Evolutionary conservation across 306 rosid genomes (phyloP).

Genomic region (Trifolium subterraneum): DNA sequence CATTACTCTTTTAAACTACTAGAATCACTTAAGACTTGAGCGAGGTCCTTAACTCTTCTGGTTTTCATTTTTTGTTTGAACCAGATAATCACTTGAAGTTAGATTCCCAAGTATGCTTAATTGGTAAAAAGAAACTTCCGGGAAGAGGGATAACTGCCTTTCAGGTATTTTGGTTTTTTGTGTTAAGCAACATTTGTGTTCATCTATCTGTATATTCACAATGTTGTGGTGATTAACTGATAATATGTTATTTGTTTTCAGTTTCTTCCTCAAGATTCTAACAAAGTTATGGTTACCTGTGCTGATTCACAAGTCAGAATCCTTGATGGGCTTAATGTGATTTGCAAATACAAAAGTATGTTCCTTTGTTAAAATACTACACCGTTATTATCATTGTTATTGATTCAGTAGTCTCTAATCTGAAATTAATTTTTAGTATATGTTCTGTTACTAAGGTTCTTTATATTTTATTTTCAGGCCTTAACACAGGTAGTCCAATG

Average conservation of each 20-base stretch:
- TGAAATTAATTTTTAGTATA: conserved; percentile 12
- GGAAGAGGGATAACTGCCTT: conserved; percentile 87
- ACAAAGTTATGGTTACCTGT: conserved; percentile 81
- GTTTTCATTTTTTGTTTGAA: conserved; percentile 46
- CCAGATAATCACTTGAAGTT: conserved; percentile 75
- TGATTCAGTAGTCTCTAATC: background rate
- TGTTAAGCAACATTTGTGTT: conserved; percentile 30
- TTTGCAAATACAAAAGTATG: conserved; percentile 84
- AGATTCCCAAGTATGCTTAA: conserved; percentile 65
- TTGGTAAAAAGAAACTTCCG: conserved; percentile 74
- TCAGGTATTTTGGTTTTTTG: conserved; percentile 59
- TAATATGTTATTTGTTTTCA: conserved; percentile 47
- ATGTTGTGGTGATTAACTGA: conserved; percentile 11
- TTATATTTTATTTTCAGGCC: conserved; percentile 57
- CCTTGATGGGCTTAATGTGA: conserved; percentile 73
- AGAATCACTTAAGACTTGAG: conserved; percentile 27
- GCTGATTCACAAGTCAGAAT: conserved; percentile 90
- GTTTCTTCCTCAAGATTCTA: conserved; percentile 78
- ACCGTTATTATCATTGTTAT: conserved; percentile 19
- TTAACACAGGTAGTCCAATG: conserved; percentile 59
- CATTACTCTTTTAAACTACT: conserved; percentile 7
- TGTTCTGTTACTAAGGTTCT: conserved; percentile 40
- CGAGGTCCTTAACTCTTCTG: conserved; percentile 32
- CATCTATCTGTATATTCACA: background rate
- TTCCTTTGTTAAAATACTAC: conserved; percentile 19